Evolutionary conservation across 257 asterid genomes (phyloP).

Genomic region (Capsicum chinense): DNA sequence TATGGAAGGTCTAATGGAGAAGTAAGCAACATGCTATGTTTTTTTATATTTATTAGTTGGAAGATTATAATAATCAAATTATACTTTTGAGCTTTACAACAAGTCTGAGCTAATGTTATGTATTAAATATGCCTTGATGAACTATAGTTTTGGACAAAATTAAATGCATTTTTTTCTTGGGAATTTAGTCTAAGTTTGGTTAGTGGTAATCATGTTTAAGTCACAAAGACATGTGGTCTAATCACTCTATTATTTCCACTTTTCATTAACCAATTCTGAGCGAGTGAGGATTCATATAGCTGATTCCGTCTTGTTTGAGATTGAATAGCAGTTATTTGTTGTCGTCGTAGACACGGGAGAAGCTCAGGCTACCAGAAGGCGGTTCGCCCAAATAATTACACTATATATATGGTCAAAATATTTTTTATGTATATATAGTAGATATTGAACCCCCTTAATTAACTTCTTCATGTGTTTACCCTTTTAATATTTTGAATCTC

Average conservation of each 20-base stretch:
- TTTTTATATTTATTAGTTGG: background rate
- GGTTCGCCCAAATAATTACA: background rate
- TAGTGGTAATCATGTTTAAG: constrained; percentile 10
- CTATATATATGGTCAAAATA: background rate
- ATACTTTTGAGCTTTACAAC: constrained; percentile 4
- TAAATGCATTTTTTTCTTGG: background rate
- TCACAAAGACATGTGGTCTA: constrained; percentile 1
- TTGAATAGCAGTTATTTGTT: too few species aligned
- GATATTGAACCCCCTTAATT: background rate
- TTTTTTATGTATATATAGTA: background rate
- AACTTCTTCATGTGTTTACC: background rate
- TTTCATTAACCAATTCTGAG: background rate
- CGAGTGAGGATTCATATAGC: background rate
- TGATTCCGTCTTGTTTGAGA: too few species aligned
- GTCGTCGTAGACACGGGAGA: too few species aligned
- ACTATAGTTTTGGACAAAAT: background rate
- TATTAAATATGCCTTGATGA: background rate
- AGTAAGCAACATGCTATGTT: background rate
- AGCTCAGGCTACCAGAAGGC: background rate
- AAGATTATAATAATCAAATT: background rate
- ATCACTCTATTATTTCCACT: background rate
- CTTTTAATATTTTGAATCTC: background rate
- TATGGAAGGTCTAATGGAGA: constrained; percentile 30
- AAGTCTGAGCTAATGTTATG: background rate
- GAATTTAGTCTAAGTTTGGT: background rate